Evolutionary conservation across 2,329 filamentous ascomycete genomes (phyloP).

Genomic region (Fusarium torulosum): DNA sequence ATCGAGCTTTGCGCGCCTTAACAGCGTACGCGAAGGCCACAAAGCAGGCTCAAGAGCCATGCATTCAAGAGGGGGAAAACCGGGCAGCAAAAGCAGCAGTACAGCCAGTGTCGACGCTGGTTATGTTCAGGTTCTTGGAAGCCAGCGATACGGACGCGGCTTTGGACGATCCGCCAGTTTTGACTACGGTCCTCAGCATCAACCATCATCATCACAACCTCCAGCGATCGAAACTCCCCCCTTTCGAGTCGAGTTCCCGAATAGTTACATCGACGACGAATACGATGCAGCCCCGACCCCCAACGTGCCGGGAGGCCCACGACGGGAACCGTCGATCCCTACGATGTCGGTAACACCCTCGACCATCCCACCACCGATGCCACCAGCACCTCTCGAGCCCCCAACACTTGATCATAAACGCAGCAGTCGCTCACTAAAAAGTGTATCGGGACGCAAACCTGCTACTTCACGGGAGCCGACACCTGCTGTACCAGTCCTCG

Average conservation of each 20-base stretch:
- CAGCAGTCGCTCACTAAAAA: conserved; percentile 69
- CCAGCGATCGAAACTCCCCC: conserved; percentile 47
- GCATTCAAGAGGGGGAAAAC: conserved; percentile 67
- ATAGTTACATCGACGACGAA: conserved; percentile 64
- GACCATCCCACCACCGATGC: conserved; percentile 51
- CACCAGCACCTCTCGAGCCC: conserved; percentile 56
- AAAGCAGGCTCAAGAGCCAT: conserved; percentile 57
- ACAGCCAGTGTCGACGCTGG: conserved; percentile 73
- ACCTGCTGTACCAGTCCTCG: conserved; percentile 51
- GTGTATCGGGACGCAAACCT: conserved; percentile 56
- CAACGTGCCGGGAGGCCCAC: conserved; percentile 83
- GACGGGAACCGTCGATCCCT: conserved; percentile 56
- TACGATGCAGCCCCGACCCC: conserved; percentile 89
- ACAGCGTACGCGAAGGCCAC: conserved; percentile 68
- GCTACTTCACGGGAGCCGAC: conserved; percentile 47
- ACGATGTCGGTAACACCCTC: conserved; percentile 54
- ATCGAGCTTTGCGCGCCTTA: conserved; percentile 69
- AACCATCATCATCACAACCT: conserved; percentile 44
- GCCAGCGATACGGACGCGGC: conserved; percentile 68
- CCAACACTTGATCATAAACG: conserved; percentile 65
- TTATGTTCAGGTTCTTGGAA: conserved; percentile 68
- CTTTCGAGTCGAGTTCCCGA: conserved; percentile 64
- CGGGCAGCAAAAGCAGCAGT: conserved; percentile 81
- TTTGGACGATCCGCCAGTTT: conserved; percentile 77
- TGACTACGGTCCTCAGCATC: conserved; percentile 70